These are phyloP conservation scores for Cystobasidium sp. DNA, from an alignment of 1,284 basidiomycete species.

Conservation along the genomic window DNA sequence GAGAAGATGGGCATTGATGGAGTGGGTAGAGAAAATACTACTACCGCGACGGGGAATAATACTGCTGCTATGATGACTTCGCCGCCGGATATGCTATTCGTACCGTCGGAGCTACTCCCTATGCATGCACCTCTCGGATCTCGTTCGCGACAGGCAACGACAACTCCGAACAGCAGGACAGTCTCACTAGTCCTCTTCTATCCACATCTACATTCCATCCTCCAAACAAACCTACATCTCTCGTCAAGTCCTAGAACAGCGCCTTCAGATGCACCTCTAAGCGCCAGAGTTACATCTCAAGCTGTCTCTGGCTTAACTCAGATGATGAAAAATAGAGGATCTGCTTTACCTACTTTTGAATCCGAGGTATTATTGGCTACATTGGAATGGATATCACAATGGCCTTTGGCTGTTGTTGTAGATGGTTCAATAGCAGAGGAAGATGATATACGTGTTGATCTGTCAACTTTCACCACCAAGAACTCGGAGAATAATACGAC, in stretches of 20 bases:
- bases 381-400: constrained; percentile 22
- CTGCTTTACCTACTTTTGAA: constrained; percentile 28
- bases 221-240: constrained; percentile 16
- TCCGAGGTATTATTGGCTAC: constrained; percentile 22
- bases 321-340: constrained; percentile 38
- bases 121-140: background rate
- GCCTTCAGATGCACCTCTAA: constrained; percentile 25
- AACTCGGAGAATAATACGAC: background rate
- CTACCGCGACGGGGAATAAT: background rate
- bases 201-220: constrained; percentile 29
- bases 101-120: background rate
- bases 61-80: background rate
- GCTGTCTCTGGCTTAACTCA: constrained; percentile 37
- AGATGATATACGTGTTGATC: constrained; percentile 9
- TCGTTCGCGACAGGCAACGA: background rate
- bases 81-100: constrained; percentile 31
- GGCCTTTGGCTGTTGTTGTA: constrained; percentile 8
- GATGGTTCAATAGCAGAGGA: background rate
- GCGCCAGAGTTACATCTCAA: constrained; percentile 21
- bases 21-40: too few relatives aligned
- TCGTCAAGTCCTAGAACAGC: constrained; percentile 30
- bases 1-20: background rate
- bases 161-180: background rate
- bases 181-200: constrained; percentile 28
- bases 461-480: background rate